These are phyloP conservation scores for Colletotrichum brevisporum DNA, from an alignment of 2,329 filamentous ascomycete species.

Conservation along the genomic window DNA sequence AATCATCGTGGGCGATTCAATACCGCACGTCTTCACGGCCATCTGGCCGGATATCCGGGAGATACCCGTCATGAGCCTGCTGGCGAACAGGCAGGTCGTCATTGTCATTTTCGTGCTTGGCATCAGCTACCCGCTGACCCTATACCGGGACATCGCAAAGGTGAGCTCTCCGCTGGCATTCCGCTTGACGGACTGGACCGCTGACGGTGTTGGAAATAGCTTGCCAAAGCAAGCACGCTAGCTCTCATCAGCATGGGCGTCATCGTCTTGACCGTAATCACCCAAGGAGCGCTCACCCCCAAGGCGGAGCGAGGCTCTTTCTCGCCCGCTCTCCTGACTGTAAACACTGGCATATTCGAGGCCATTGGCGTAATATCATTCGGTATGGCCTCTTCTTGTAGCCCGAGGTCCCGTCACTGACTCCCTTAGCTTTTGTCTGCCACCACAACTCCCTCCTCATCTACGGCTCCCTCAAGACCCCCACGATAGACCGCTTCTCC, in stretches of 20 bases:
- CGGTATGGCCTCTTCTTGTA: constrained; percentile 64
- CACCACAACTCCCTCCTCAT: constrained; percentile 98
- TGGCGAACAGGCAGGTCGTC: constrained; percentile 85
- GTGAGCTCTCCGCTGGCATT: constrained; percentile 58
- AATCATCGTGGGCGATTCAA: constrained; percentile 96
- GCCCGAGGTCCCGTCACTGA: constrained; percentile 47
- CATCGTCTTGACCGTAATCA: constrained; percentile 89
- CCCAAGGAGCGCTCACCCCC: constrained; percentile 84
- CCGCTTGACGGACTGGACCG: not conserved
- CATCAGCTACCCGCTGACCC: constrained; percentile 89
- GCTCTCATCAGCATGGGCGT: constrained; percentile 93
- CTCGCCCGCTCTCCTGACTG: constrained; percentile 76
- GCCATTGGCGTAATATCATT: constrained; percentile 99
- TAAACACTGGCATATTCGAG: constrained; percentile 92
- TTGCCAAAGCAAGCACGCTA: constrained; percentile 95
- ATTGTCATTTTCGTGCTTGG: constrained; percentile 91
- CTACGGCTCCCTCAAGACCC: constrained; percentile 93
- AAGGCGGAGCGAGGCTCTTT: constrained; percentile 80
- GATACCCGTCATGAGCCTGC: constrained; percentile 83
- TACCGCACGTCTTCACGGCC: constrained; percentile 88
- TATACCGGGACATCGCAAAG: constrained; percentile 98
- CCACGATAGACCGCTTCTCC: constrained; percentile 95
- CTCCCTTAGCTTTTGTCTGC: constrained; percentile 71
- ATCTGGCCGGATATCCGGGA: constrained; percentile 82
- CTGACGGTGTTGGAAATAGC: constrained; percentile 61